phyloP scores from a whole-genome alignment of 129 eudicot genomes.

The Apium graveolens region DNA sequence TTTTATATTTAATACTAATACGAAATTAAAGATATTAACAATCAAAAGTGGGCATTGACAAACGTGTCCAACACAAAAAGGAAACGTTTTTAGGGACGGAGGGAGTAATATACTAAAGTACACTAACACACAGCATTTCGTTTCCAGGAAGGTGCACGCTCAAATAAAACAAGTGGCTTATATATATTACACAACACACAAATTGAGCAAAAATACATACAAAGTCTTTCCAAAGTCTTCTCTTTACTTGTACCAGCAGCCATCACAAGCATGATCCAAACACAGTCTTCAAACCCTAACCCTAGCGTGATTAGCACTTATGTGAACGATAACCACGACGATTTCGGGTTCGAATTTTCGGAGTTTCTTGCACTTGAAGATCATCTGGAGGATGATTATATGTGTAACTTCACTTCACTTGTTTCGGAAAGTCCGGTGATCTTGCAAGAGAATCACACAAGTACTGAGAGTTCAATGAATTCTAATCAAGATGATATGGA shows the following conservation, averaged over 20 bases:
- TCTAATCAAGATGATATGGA: background rate
- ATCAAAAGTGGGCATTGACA: no score
- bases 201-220: background rate
- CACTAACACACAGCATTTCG: no score
- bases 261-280: background rate
- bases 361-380: conserved; percentile 2
- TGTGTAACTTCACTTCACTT: background rate
- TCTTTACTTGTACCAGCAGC: conserved; percentile 14
- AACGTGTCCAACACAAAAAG: no score
- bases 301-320: background rate
- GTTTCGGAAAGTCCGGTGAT: background rate
- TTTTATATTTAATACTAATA: no score
- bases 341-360: background rate
- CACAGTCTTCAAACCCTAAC: background rate
- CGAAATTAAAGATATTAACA: no score
- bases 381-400: conserved; percentile 1
- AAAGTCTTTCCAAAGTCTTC: conserved; percentile 12
- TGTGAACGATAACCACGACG: background rate
- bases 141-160: conserved; percentile 13
- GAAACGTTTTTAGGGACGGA: no score
- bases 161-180: background rate
- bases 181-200: background rate
- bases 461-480: conserved; percentile 2
- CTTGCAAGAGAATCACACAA: conserved; percentile 3
- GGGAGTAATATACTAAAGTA: no score